Percentiles rank a stretch among this genome's conserved stretches.
Conservation (phyloP, 2,329 filamentous ascomycete genomes). For the Microsporum ferrugineum region DNA sequence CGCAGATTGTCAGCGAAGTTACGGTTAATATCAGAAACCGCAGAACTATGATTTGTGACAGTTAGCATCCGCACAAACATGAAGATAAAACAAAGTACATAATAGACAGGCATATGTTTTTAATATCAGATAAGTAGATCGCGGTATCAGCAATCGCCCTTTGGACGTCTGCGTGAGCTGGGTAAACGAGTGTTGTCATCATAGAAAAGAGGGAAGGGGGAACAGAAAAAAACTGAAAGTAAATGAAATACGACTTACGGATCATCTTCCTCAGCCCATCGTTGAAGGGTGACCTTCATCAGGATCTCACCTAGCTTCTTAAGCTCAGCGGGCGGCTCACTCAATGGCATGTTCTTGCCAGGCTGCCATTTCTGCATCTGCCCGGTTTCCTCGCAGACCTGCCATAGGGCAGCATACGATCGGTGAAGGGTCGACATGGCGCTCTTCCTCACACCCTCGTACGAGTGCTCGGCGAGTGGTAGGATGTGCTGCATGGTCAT, state of each 20-base stretch:
- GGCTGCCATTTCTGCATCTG: conserved; percentile 74
- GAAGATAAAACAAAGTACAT: conserved; percentile 10
- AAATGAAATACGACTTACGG: conserved; percentile 54
- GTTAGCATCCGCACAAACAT: conserved; percentile 31
- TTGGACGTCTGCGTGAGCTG: conserved; percentile 98
- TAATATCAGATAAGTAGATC: conserved; percentile 37
- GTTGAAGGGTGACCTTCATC: conserved; percentile 66
- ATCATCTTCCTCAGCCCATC: conserved; percentile 86
- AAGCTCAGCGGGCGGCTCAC: conserved; percentile 66
- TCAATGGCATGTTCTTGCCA: conserved; percentile 65
- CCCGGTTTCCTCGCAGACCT: conserved; percentile 69
- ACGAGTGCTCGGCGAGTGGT: conserved; percentile 73
- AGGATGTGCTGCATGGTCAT: conserved; percentile 73
- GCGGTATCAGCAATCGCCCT: conserved; percentile 82
- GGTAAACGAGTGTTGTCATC: conserved; percentile 91
- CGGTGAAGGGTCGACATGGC: conserved; percentile 87
- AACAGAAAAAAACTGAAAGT: conserved; percentile 14
- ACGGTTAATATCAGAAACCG: conserved; percentile 90
- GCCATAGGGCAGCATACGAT: conserved; percentile 81
- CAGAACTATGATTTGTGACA: conserved; percentile 48
- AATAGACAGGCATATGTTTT: conserved; percentile 10
- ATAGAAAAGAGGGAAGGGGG: conserved; percentile 34
- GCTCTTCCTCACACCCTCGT: conserved; percentile 87
- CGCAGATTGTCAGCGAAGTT: conserved; percentile 85
- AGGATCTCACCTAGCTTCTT: conserved; percentile 77